Percentiles rank a stretch among this genome's conserved stretches.
Evolutionary conservation across 1,284 basidiomycete genomes (phyloP).

Genomic region (Anthracocystis panici-leucophaei): DNA sequence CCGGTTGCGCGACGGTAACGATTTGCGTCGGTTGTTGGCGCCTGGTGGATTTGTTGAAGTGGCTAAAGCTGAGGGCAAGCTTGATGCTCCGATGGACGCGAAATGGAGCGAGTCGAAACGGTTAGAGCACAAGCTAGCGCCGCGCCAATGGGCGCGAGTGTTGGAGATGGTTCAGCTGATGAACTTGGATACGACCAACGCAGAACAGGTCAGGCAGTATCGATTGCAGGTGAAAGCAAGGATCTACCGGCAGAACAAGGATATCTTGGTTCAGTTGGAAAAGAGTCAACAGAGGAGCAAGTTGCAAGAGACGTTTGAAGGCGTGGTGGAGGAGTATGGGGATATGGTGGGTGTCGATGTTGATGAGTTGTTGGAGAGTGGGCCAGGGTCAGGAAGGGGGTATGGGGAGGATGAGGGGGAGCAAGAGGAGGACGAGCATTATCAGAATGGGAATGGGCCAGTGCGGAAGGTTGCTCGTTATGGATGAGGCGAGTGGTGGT

Average conservation of each 20-base stretch:
- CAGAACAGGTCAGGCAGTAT: slow-evolving; percentile 76
- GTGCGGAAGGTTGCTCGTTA: slow-evolving; percentile 46
- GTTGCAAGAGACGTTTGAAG: slow-evolving; percentile 91
- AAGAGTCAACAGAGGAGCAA: slow-evolving; percentile 87
- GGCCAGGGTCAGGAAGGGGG: slow-evolving; percentile 6
- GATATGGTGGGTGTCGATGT: slow-evolving; percentile 76
- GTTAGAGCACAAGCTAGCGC: slow-evolving; percentile 85
- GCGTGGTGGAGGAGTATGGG: slow-evolving; percentile 85
- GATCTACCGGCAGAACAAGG: slow-evolving; percentile 92
- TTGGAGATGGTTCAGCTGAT: slow-evolving; percentile 90
- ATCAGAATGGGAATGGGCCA: slow-evolving; percentile 30
- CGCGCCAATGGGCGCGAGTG: slow-evolving; percentile 92
- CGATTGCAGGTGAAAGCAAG: slow-evolving; percentile 81
- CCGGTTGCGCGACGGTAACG: slow-evolving; percentile 90
- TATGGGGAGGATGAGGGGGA: slow-evolving; percentile 29
- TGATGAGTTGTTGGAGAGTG: slow-evolving; percentile 51
- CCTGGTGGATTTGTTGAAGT: slow-evolving; percentile 73
- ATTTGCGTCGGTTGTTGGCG: slow-evolving; percentile 83
- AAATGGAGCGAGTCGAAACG: slow-evolving; percentile 85
- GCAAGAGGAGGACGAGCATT: slow-evolving; percentile 33
- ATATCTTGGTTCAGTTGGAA: slow-evolving; percentile 85
- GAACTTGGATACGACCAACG: slow-evolving; percentile 78
- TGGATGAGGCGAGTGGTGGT: slow-evolving; percentile 9
- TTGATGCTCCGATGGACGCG: slow-evolving; percentile 81
- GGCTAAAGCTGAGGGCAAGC: slow-evolving; percentile 73